A percentile compares a stretch with the other conserved stretches of the same genome.
Evolutionary conservation across 352 stramenopile species (phyloP).

Genomic region (Phytophthora sp.): DNA sequence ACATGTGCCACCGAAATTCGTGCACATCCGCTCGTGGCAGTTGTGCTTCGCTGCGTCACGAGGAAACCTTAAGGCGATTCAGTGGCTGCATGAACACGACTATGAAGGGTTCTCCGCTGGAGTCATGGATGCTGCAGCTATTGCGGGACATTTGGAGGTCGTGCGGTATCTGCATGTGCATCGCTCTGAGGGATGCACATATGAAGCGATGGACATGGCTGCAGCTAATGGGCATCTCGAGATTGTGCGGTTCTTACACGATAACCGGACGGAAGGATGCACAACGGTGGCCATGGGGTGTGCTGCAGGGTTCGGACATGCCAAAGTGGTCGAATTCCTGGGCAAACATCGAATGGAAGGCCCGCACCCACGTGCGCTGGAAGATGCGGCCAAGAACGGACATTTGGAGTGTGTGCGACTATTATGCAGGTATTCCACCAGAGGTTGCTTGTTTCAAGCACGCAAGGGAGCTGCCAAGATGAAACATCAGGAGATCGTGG

Average conservation of each 20-base stretch:
- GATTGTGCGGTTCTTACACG: slow-evolving; percentile 39
- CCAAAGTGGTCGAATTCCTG: slow-evolving; percentile 36
- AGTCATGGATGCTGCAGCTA: slow-evolving; percentile 39
- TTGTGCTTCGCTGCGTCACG: slow-evolving; percentile 37
- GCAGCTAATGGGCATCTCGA: slow-evolving; percentile 39
- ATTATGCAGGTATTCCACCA: slow-evolving; percentile 33
- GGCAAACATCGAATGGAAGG: slow-evolving; percentile 39
- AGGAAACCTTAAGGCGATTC: slow-evolving; percentile 32
- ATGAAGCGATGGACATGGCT: slow-evolving; percentile 45
- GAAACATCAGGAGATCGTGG: slow-evolving; percentile 33
- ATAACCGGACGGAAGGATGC: slow-evolving; percentile 38
- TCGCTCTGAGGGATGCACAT: slow-evolving; percentile 32
- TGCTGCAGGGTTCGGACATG: slow-evolving; percentile 35
- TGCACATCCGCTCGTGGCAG: slow-evolving; percentile 37
- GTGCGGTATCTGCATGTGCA: slow-evolving; percentile 41
- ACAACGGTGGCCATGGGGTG: slow-evolving; percentile 41
- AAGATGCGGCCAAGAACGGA: slow-evolving; percentile 43
- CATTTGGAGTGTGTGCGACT: slow-evolving; percentile 33
- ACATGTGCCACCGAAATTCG: slow-evolving; percentile 26
- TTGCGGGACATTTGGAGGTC: slow-evolving; percentile 31
- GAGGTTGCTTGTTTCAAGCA: slow-evolving; percentile 43
- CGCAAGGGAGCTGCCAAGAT: slow-evolving; percentile 40
- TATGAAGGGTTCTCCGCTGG: slow-evolving; percentile 31
- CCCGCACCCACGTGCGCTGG: slow-evolving; percentile 39
- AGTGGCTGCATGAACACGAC: slow-evolving; percentile 33